Percentiles rank a stretch among this genome's conserved stretches.
phyloP scores from a whole-genome alignment of 2,329 filamentous ascomycete species.

The Akanthomyces muscarius region DNA sequence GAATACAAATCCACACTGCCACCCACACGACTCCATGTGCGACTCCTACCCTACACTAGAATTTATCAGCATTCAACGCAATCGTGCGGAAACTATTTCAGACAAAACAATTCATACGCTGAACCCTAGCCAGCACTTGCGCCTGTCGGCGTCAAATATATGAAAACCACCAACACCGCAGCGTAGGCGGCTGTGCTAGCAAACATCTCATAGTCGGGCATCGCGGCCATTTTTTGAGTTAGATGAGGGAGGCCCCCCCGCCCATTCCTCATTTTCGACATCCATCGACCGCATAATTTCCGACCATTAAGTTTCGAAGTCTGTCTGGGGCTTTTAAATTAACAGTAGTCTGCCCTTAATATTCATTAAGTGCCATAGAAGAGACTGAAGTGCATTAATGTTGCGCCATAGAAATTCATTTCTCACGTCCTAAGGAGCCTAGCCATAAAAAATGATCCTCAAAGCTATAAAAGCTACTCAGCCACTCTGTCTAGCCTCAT shows the following conservation, averaged over 20 bases:
- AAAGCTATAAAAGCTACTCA: neutral
- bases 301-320: too few species aligned
- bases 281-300: neutral
- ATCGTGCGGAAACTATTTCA: too few species aligned
- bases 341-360: neutral
- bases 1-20: too few species aligned
- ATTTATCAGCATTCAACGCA: too few species aligned
- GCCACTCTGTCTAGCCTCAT: neutral
- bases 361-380: too few species aligned
- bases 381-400: too few species aligned
- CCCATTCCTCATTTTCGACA: neutral
- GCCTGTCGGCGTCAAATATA: neutral
- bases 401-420: neutral
- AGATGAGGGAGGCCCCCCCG: neutral
- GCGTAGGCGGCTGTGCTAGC: constrained; percentile 13
- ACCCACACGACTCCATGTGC: too few species aligned
- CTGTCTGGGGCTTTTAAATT: too few species aligned
- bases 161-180: neutral
- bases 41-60: too few species aligned
- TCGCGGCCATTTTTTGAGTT: neutral
- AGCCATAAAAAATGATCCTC: too few species aligned
- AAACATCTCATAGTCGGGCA: constrained; percentile 15
- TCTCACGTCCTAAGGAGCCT: too few species aligned
- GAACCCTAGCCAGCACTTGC: neutral
- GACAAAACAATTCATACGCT: too few species aligned